Evolutionary conservation across 768 basidiomycete genomes (phyloP), one percentile per base, ranked within the genome.

Genomic region (Psilocybe azurescens): DNA sequence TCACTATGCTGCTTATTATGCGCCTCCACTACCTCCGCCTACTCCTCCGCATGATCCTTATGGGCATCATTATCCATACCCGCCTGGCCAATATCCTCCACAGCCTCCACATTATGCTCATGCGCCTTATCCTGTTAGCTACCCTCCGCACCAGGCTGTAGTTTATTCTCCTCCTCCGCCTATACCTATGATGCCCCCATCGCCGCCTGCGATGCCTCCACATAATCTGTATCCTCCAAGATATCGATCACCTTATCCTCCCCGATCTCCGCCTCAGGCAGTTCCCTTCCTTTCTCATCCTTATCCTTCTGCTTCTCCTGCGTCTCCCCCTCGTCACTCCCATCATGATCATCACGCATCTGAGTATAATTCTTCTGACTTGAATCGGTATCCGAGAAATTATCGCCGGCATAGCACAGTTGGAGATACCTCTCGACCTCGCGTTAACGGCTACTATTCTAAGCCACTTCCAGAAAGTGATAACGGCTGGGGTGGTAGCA

Each of bases 21-120:
- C 39, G 16, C 53, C 55, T 61, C 61, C 65, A 11, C 60, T 65
- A 20, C 56, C 55, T 58, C 61, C 65, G 10, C 63, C 67, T 30
- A 60, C 58, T n/a, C 65, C 66, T 7, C 16, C 51, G 8, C 58
- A 48, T 53, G 59, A 62, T 36, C 52, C 52, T 6, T 53, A 53
- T 36, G 32, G n/a, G 11, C 48, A 53, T 44, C 41, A 44, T 16
- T 44, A 44, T 16, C 14, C 41, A 16, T 44, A 44, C 53, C 53
- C 62, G 33, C 56, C 56, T 39, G 55, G 59, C 11, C 65, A 62
- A 38, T 65, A 65, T 54, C 49, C 38, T 24, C 62, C 46, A 24
- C 52, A 18, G 24, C 63, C 63, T 44, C 59, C 33, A 18, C 50
- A 54, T 7, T 57, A 54, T 29, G 39, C 61, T 20, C 56, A 52